These are phyloP conservation scores for Silene vulgaris DNA, from an alignment of 179 eudicot species.

Conservation along the genomic window DNA sequence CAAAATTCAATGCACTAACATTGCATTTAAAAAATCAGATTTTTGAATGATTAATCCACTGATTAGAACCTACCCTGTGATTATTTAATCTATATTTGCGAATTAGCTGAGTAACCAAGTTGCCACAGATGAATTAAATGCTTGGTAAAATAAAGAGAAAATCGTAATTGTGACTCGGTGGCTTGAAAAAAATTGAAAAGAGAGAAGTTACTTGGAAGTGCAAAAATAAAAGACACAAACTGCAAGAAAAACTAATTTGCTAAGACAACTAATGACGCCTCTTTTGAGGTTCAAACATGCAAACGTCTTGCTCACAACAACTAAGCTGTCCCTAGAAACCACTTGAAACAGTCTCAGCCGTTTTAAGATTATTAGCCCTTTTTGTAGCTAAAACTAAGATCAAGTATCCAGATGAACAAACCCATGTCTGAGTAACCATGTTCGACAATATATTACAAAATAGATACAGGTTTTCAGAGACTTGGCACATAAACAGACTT, in stretches of 20 bases:
- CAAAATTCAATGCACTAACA: background rate
- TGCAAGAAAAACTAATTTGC: background rate
- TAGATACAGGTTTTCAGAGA: background rate
- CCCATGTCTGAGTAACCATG: background rate
- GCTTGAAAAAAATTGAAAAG: background rate
- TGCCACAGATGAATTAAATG: background rate
- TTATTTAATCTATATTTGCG: no score
- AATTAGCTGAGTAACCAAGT: background rate
- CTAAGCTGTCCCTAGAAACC: background rate
- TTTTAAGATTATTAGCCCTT: background rate
- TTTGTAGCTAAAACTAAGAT: background rate
- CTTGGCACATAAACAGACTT: slow-evolving; percentile 1
- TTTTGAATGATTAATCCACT: background rate
- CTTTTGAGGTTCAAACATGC: background rate
- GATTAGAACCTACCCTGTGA: no score
- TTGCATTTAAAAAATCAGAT: background rate
- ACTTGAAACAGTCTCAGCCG: background rate
- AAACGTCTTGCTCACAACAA: no score
- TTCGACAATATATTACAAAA: background rate
- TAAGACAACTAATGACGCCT: background rate
- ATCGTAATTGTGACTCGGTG: background rate
- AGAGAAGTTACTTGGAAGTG: background rate
- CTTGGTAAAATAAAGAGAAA: background rate
- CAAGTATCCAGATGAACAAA: background rate
- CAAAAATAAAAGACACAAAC: background rate